Evolutionary conservation across 2,329 filamentous ascomycete species (phyloP), one percentile per base, ranked within the genome.

Genomic region (Sclerotinia subarctica): DNA sequence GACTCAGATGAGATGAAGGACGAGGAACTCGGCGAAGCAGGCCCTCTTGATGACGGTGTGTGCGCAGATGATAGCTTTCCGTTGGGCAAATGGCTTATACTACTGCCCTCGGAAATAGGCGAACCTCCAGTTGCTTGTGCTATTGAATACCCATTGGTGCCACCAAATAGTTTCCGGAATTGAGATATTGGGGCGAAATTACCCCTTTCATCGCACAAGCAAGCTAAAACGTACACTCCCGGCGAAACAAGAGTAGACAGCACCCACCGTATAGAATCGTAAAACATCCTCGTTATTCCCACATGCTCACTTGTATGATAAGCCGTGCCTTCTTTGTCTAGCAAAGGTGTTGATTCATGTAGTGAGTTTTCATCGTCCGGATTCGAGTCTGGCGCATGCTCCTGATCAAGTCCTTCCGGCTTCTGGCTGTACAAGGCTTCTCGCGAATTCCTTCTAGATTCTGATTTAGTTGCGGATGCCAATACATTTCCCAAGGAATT

Each of bases 131-230:
- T 73, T 49, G 77, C 66, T 62, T 78, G 76, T 19, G 76, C 68
- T 19, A 73, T 79, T 44, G 75, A 74, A 70, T 75, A 77, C 72
- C 69, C 70, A 62, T 62, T 71, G 59, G 58, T 60, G 47, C 69
- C 67, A 46, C 84, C 83, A 70, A 88, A 84, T 87, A 85, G 81
- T 75, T 85, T 89, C 76, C 86, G 85, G 54, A 95, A 80, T 69
- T 92, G 93, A 60, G 88, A 81, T 69, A 95, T 80, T n/a, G 92
- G 87, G 65, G 92, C 90, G 78, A 96, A 96, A 63, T 83, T 83
- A 63, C 93, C 93, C 68, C 91, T 82, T 57, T 93, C 88, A 76
- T 96, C 89, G 80, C 91, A 94, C 74, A 98, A 90, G 77, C 86
- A 93, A 72, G 91, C 90, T 69, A 94, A 87, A 67, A 97, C 80